Percentiles rank a stretch among this genome's conserved stretches.
Conservation (phyloP, 345 rosid species). For the Tarenaya hassleriana region DNA sequence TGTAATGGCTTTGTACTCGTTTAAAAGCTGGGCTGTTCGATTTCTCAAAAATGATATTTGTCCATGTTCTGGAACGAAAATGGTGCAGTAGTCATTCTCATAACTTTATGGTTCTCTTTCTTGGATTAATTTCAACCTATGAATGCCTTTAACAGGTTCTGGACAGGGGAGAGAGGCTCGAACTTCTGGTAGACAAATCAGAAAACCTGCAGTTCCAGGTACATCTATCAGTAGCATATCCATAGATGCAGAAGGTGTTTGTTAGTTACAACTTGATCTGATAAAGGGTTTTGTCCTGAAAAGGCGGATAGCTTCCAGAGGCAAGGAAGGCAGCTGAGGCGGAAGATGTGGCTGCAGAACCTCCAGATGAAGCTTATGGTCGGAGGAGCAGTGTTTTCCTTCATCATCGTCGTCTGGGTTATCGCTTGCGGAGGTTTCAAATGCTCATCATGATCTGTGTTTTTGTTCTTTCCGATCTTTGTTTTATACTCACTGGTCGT, state of each 20-base stretch:
- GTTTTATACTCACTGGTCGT: conserved; percentile 11
- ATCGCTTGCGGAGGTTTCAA: conserved; percentile 66
- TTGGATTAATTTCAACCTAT: too few species aligned
- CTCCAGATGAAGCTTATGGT: conserved; percentile 80
- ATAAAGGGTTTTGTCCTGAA: not conserved
- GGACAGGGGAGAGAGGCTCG: conserved; percentile 94
- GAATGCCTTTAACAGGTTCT: conserved; percentile 46
- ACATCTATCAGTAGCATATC: conserved; percentile 1
- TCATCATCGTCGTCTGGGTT: conserved; percentile 66
- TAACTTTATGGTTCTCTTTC: too few species aligned
- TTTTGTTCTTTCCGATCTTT: conserved; percentile 4
- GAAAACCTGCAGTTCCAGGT: conserved; percentile 92
- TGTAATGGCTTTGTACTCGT: too few species aligned
- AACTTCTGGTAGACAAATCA: conserved; percentile 86
- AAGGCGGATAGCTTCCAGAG: conserved; percentile 98
- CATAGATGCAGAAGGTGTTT: not conserved
- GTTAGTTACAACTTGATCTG: not conserved
- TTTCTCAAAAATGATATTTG: too few species aligned
- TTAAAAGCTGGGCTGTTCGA: too few species aligned
- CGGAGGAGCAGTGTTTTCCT: conserved; percentile 50
- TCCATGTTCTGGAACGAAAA: too few species aligned
- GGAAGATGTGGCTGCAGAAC: conserved; percentile 96
- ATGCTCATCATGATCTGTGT: conserved; percentile 37
- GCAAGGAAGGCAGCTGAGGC: conserved; percentile 85
- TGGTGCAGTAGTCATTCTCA: too few species aligned